Conservation (phyloP, 1,284 basidiomycete species). For the Ceratobasidium theobromae region DNA sequence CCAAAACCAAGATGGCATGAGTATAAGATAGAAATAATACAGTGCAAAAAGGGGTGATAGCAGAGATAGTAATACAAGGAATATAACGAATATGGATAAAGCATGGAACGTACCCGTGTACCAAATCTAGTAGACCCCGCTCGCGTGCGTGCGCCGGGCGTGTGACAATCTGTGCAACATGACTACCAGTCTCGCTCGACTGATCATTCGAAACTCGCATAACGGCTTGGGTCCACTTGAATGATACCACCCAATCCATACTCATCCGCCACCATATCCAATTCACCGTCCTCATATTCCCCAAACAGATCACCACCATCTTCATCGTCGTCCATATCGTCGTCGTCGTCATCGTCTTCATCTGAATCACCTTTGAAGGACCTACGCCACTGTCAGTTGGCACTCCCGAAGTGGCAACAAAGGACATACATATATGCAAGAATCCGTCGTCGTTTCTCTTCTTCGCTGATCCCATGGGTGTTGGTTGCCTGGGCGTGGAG, state of each 20-base stretch:
- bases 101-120: conserved; percentile 15
- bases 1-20: conserved; percentile 20
- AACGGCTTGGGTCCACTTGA: conserved; percentile 21
- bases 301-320: conserved; percentile 15
- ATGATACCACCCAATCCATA: conserved; percentile 26
- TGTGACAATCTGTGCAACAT: conserved; percentile 18
- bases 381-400: not conserved
- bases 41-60: conserved; percentile 5
- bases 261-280: conserved; percentile 22
- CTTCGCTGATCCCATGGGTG: conserved; percentile 25
- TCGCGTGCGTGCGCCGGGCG: not conserved
- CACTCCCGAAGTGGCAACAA: not conserved
- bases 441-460: conserved; percentile 1
- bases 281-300: not conserved
- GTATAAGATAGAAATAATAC: conserved; percentile 38
- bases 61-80: conserved; percentile 6
- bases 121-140: not conserved
- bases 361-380: conserved; percentile 20
- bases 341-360: conserved; percentile 14
- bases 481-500: conserved; percentile 19
- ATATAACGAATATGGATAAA: not conserved
- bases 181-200: not conserved
- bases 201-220: conserved; percentile 24
- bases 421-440: conserved; percentile 13
- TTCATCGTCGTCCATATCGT: conserved; percentile 14